phyloP scores from a whole-genome alignment of 352 stramenopile species.

The Lagenidium giganteum region DNA sequence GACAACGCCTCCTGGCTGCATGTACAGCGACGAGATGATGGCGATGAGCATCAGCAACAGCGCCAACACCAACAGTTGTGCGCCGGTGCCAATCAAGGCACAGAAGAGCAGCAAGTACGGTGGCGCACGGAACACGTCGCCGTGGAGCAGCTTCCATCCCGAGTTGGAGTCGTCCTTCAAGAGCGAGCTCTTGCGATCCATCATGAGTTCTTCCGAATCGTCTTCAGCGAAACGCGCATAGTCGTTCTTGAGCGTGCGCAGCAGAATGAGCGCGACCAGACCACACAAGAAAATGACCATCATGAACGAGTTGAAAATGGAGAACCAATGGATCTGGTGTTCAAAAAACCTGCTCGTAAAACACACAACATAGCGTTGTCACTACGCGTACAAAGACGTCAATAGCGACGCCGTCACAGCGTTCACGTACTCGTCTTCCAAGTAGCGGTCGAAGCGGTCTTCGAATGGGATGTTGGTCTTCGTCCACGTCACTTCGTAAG shows the following conservation, averaged over 20 bases:
- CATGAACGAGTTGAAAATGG: constrained; percentile 98
- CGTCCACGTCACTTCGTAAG: constrained; percentile 92
- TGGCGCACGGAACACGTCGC: constrained; percentile 93
- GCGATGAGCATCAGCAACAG: constrained; percentile 95
- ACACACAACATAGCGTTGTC: not conserved
- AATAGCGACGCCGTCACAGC: not conserved
- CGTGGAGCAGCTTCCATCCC: constrained; percentile 96
- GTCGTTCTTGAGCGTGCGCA: constrained; percentile 93
- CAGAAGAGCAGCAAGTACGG: constrained; percentile 92
- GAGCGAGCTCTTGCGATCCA: constrained; percentile 76
- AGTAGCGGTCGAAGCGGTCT: constrained; percentile 95
- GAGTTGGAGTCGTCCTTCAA: constrained; percentile 81
- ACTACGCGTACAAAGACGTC: not conserved
- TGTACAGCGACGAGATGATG: constrained; percentile 94
- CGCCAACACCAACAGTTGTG: constrained; percentile 93
- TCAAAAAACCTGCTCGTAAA: constrained; percentile 92
- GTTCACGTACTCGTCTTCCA: constrained; percentile 90
- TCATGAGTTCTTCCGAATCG: constrained; percentile 82
- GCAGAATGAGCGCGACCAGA: constrained; percentile 91
- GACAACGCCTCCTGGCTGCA: constrained; percentile 94
- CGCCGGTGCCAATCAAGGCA: constrained; percentile 94
- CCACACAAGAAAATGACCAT: constrained; percentile 96
- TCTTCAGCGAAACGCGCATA: constrained; percentile 90
- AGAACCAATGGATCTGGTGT: constrained; percentile 99
- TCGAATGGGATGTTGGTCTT: constrained; percentile 92